Evolutionary conservation across 306 rosid genomes (phyloP).

Genomic region (Vicia faba): DNA sequence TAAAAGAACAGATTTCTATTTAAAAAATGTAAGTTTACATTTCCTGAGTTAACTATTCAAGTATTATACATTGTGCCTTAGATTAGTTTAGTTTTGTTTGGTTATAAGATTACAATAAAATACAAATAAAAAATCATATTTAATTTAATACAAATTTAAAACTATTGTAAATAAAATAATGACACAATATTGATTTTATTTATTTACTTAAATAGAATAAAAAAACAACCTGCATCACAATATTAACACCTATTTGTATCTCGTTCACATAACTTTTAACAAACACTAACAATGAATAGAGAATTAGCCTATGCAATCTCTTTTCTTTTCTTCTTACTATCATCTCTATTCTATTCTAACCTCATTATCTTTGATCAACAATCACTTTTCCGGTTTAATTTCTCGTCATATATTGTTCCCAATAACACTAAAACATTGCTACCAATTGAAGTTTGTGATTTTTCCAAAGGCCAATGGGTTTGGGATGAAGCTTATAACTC

Average conservation of each 20-base stretch:
- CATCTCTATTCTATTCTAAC: constrained; percentile 41
- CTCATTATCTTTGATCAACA: constrained; percentile 38
- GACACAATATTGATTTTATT: too few species aligned
- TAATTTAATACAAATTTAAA: too few species aligned
- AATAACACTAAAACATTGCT: constrained; percentile 14
- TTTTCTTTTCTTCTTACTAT: constrained; percentile 44
- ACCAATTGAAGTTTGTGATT: constrained; percentile 46
- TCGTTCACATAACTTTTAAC: background rate
- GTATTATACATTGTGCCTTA: too few species aligned
- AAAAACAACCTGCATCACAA: background rate
- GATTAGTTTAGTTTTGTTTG: too few species aligned
- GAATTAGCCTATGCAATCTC: constrained; percentile 50
- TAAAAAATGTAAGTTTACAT: too few species aligned
- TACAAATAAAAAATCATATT: too few species aligned
- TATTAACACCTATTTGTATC: background rate
- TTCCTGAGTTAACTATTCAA: too few species aligned
- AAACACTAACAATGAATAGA: constrained; percentile 37
- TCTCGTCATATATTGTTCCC: constrained; percentile 37
- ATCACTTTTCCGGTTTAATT: constrained; percentile 43
- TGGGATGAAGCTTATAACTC: constrained; percentile 42
- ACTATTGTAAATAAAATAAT: too few species aligned
- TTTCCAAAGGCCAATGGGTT: constrained; percentile 75
- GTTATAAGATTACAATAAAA: too few species aligned
- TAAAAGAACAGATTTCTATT: too few species aligned
- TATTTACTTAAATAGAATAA: too few species aligned